These are phyloP conservation scores for Spergularia bocconei DNA, from an alignment of 148 eudicot genomes.

Conservation along the genomic window DNA sequence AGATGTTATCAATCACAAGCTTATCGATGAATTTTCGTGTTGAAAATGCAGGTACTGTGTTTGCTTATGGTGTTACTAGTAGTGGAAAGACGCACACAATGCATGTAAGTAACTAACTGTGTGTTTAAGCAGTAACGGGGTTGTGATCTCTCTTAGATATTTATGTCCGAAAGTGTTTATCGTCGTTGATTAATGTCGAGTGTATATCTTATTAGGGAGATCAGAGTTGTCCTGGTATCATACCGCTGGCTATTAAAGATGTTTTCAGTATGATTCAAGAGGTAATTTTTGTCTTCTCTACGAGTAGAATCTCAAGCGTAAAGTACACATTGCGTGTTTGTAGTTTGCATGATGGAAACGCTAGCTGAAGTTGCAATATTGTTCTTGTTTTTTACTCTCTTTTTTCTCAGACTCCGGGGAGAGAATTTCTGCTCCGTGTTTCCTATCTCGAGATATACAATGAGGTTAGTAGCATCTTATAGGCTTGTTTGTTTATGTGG, in stretches of 20 bases:
- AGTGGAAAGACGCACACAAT: constrained; percentile 99
- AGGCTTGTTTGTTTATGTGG: background rate
- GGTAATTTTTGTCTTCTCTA: constrained; percentile 52
- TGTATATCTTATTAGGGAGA: constrained; percentile 61
- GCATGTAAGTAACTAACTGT: constrained; percentile 68
- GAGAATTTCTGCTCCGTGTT: constrained; percentile 92
- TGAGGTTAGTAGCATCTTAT: constrained; percentile 55
- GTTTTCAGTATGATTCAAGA: constrained; percentile 98
- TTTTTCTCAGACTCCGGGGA: constrained; percentile 83
- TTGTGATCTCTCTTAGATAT: background rate
- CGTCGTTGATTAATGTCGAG: background rate
- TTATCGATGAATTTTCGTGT: constrained; percentile 14
- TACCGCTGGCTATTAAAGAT: constrained; percentile 98
- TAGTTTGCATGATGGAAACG: background rate
- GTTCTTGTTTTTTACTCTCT: constrained; percentile 13
- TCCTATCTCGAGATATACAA: constrained; percentile 97
- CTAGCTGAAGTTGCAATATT: background rate
- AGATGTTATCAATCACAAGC: background rate
- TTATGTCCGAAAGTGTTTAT: background rate
- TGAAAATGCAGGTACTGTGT: constrained; percentile 78
- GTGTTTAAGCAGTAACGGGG: background rate
- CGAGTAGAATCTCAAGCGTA: constrained; percentile 8
- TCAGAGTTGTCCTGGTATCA: constrained; percentile 80
- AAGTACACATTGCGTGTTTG: background rate
- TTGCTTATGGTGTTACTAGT: constrained; percentile 99